phyloP scores from a whole-genome alignment of 2,329 filamentous ascomycete species.

The Sarocladium oryzae region DNA sequence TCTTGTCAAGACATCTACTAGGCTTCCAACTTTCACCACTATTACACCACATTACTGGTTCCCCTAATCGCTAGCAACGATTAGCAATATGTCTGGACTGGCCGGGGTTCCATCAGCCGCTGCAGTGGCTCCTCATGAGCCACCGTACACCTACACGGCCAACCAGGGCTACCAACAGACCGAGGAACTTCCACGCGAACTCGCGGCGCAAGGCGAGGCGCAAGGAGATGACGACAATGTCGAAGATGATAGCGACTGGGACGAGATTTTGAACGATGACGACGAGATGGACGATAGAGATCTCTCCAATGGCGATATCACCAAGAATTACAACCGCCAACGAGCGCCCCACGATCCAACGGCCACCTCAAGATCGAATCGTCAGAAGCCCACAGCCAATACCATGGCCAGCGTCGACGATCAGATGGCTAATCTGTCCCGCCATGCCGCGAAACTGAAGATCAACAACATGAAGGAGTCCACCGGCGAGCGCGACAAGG shows the following conservation, averaged over 20 bases:
- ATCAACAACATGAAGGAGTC: constrained; percentile 58
- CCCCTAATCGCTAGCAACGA: background rate
- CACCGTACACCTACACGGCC: constrained; percentile 36
- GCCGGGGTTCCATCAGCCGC: constrained; percentile 18
- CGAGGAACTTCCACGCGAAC: constrained; percentile 26
- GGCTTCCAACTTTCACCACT: background rate
- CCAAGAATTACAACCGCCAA: constrained; percentile 85
- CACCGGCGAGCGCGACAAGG: constrained; percentile 54
- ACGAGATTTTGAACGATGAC: constrained; percentile 17
- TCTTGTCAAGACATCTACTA: background rate
- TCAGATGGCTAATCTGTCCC: constrained; percentile 76
- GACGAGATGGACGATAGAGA: constrained; percentile 27
- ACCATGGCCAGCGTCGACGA: constrained; percentile 77
- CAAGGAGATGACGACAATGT: constrained; percentile 16
- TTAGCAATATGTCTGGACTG: constrained; percentile 15
- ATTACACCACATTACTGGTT: background rate
- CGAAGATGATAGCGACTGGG: constrained; percentile 17
- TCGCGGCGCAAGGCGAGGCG: constrained; percentile 16
- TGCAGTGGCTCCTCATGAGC: constrained; percentile 37
- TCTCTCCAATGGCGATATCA: constrained; percentile 57
- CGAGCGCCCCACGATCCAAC: constrained; percentile 50
- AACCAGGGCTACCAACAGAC: constrained; percentile 29
- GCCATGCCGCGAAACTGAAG: constrained; percentile 79
- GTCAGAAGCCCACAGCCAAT: constrained; percentile 74
- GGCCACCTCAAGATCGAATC: constrained; percentile 58